A percentile compares a stretch with the other conserved stretches of the same genome.
Conservation (phyloP, 805 yeast genomes). For the Candida caryicola region DNA sequence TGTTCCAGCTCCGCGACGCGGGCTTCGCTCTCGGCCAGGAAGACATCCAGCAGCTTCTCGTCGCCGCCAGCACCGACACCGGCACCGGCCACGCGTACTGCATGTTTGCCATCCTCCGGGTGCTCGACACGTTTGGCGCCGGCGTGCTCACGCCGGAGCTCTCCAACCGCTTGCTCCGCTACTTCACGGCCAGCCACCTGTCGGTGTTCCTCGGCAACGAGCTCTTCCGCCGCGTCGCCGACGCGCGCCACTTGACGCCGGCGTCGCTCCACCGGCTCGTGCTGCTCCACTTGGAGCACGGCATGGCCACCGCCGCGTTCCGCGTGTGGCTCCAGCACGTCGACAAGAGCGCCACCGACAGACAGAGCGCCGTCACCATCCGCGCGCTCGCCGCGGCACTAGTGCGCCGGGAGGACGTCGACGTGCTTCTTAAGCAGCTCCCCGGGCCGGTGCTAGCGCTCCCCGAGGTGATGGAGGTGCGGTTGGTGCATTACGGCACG, state of each 20-base stretch:
- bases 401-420: not conserved
- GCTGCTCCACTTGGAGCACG: not conserved
- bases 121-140: slow-evolving; percentile 5
- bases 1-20: slow-evolving; percentile 7
- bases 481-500: slow-evolving; percentile 19
- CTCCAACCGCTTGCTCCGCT: slow-evolving; percentile 3
- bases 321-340: not conserved
- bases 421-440: not conserved
- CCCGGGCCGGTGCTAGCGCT: not conserved
- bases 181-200: slow-evolving; percentile 5
- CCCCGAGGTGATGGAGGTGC: not conserved
- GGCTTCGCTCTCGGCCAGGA: slow-evolving; percentile 2
- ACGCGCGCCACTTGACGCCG: not conserved
- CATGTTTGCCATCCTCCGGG: slow-evolving; percentile 7
- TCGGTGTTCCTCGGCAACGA: slow-evolving; percentile 10
- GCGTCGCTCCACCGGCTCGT: not conserved
- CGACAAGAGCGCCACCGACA: not conserved
- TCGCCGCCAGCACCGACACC: slow-evolving; percentile 11
- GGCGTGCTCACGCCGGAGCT: not conserved
- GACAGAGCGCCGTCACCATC: not conserved
- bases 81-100: slow-evolving; percentile 5
- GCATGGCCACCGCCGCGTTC: not conserved
- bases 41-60: slow-evolving; percentile 8
- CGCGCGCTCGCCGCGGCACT: not conserved
- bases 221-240: slow-evolving; percentile 2